Evolutionary conservation across 331 rosid species (phyloP), one percentile per base, ranked within the genome.

Genomic region (Quercus phellos): DNA sequence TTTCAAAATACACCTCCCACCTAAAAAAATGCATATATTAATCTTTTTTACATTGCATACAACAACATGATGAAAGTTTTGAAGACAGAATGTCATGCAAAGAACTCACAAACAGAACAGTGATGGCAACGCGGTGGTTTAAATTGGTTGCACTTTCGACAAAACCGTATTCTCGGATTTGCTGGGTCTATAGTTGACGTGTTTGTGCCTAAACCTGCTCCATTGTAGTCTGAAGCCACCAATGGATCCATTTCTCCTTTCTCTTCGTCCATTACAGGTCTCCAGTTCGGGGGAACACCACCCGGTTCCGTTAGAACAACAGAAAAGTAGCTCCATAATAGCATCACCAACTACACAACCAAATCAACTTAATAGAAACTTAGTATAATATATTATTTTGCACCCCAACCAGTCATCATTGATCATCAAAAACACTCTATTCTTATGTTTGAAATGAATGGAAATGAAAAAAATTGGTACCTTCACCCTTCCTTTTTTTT

Each of bases 71-170:
- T 61, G 35, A 72, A 34, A 3, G 21, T 17, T 66, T 34, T 34
- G 61, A 50, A 54, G 72, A 43, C 34, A 50, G 68, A 12, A 42
- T 4, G 13, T 43, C 51, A 64, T 6, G 27, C 51, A 42, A 74
- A 78, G 42, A 82, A 85, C 94, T 92, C 79, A 90, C 94, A 92
- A 81, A 90, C 83, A 80, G 91, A 92, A 78, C 97, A 90, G 56
- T 92, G 97, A 78, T 92, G 94, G 79, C 87, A 85, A 34, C 94
- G 94, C 46, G 93, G 94, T 21, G 97, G 94, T 81, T 92, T 92
- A 76, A 78, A 88, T 66, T 82, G 90, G 79, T 90, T 84, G 84
- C 97, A 91, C 88, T 91, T 91, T 63, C 89, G 85, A 82, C 94
- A 91, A 77, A 74, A 91, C 56, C 94, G 89, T 50, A 79, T 21